Base-by-base conservation (phyloP, 1,139 yeast genomes). In the Debaryomyces singareniensis region DNA sequence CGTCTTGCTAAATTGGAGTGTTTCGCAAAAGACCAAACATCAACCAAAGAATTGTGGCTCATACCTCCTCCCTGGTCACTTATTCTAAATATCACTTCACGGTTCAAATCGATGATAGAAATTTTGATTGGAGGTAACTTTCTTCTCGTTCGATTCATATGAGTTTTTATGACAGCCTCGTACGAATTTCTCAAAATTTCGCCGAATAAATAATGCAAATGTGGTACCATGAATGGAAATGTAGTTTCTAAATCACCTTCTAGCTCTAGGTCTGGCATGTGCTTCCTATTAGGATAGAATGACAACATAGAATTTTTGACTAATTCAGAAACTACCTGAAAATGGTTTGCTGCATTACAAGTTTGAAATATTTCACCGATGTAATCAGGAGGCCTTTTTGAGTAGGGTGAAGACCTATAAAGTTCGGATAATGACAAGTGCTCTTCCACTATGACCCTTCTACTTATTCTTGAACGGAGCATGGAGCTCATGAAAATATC, bases 1-100 rank as follows among this genome's bases (percentile, higher is more conserved):
- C 62, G 56, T 30, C 71, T 55, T 0, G 91, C 84, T 15, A 68
- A 46, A 28, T 64, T 68, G 1, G 84, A 78, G 15, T 68, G 66
- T 47, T 80, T 82, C 4, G 84, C 83, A 58, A 89, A 89, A 0
- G 94, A 82, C 95, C 96, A 89, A 6, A 87, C 66, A 32, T 77
- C 71, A 6, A 67, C 61, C 23, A 81, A 58, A 26, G 74, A 65
- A 22, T 72, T 75, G 29, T 71, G 71, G 10, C 71, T 63, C 21
- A 84, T 61, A 2, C 97, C 98, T 13, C 96, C 96, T 5, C 96
- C 96, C 42, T 75, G 80, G 52, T 89, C 98, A 3, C 93, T 79
- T 30, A 89, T 75, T 31, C 95, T 68, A 50, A 89, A 81, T 4
- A 78, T 62, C 21, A 85, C 78, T 29, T 78, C 75, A 29, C 76